A percentile compares a stretch with the other conserved stretches of the same genome.
Evolutionary conservation across 2,329 filamentous ascomycete species (phyloP).

Genomic region (Phaeoacremonium minimum): DNA sequence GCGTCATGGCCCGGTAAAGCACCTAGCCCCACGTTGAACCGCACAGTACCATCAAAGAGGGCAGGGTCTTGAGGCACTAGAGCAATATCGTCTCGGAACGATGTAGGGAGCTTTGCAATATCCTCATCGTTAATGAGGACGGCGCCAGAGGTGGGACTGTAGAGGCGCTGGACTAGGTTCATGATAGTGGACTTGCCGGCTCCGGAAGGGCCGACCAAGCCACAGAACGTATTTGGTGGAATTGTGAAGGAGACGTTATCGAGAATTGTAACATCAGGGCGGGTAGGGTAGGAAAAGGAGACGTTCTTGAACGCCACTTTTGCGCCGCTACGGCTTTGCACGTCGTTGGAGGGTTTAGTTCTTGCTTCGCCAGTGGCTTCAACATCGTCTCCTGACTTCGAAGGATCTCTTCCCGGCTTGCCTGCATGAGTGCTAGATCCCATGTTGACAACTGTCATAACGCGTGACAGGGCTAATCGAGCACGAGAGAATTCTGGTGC

Average conservation of each 20-base stretch:
- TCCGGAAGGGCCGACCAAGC: slow-evolving; percentile 61
- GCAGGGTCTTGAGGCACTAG: slow-evolving; percentile 34
- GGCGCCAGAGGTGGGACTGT: slow-evolving; percentile 35
- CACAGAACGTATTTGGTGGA: slow-evolving; percentile 55
- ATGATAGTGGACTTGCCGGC: slow-evolving; percentile 62
- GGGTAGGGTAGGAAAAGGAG: slow-evolving; percentile 62
- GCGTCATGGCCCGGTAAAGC: slow-evolving; percentile 38
- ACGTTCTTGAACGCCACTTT: slow-evolving; percentile 8
- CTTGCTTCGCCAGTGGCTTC: too few species aligned
- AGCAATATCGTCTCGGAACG: slow-evolving; percentile 30
- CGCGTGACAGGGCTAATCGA: too few species aligned
- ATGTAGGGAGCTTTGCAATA: slow-evolving; percentile 26
- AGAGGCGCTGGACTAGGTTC: slow-evolving; percentile 37
- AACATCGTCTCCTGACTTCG: too few species aligned
- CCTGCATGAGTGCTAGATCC: too few species aligned
- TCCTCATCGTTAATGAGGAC: slow-evolving; percentile 31
- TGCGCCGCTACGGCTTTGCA: too few species aligned
- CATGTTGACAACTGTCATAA: too few species aligned
- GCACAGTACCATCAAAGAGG: slow-evolving; percentile 34
- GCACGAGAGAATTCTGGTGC: slow-evolving; percentile 75
- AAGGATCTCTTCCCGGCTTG: too few species aligned
- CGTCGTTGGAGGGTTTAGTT: too few species aligned
- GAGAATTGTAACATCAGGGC: slow-evolving; percentile 54
- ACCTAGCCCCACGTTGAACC: slow-evolving; percentile 34
- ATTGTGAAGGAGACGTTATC: slow-evolving; percentile 52